Percentiles rank a stretch among this genome's conserved stretches.
These are phyloP conservation scores for Lepidium aucheri DNA, from an alignment of 345 rosid species.

Conservation along the genomic window DNA sequence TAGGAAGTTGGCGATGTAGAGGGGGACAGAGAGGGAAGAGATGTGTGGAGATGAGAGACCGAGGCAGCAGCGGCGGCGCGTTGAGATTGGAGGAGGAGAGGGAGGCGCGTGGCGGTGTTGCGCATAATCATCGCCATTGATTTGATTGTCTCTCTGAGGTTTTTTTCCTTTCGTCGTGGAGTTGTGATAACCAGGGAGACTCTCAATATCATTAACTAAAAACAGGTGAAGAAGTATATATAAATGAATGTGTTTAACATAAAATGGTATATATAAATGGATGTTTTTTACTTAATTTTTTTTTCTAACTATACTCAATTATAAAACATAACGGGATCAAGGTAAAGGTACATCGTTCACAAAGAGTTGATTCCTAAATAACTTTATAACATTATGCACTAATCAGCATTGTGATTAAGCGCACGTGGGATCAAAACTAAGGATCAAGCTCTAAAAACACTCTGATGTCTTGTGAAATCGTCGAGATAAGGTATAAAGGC, in stretches of 20 bases:
- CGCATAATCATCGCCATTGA: constrained; percentile 64
- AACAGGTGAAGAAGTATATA: not conserved
- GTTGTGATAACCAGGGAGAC: constrained; percentile 12
- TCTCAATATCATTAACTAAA: constrained; percentile 1
- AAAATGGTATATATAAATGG: too few species aligned
- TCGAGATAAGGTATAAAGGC: too few species aligned
- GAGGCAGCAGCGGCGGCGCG: constrained; percentile 37
- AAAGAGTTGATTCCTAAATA: too few species aligned
- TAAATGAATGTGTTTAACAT: too few species aligned
- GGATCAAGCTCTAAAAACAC: too few species aligned
- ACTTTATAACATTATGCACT: too few species aligned
- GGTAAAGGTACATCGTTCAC: too few species aligned
- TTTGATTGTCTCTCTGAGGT: not conserved
- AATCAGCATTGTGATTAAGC: too few species aligned
- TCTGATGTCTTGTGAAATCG: too few species aligned
- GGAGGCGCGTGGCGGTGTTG: constrained; percentile 61
- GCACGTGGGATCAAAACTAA: too few species aligned
- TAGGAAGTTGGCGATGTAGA: constrained; percentile 53
- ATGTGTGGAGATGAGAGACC: constrained; percentile 44
- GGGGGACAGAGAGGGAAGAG: constrained; percentile 37
- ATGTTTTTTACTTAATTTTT: not conserved
- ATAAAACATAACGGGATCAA: too few species aligned
- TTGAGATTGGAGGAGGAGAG: constrained; percentile 40
- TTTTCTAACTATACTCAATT: too few species aligned
- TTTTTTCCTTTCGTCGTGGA: constrained; percentile 8